Evolutionary conservation across 83 land plant genomes (phyloP), one percentile per base, ranked within the genome.

Genomic region (Diphasiastrum complanatum): DNA sequence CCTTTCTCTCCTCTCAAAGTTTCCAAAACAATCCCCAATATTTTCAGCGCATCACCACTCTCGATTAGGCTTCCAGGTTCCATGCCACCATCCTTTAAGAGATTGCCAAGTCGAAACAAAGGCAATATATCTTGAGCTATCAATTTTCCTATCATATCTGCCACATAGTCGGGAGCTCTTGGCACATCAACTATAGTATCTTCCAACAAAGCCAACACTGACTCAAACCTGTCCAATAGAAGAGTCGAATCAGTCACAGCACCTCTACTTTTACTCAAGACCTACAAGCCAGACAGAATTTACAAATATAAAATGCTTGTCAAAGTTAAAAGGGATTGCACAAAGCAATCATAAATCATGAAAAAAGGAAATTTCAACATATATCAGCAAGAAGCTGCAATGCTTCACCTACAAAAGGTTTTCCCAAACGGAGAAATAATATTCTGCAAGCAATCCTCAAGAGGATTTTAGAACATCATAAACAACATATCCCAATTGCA

Each of bases 151-250:
- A 87, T 68, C 18, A 92, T 60, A 10, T 55, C 74, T 19, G 85
- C 95, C 45, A 92, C 77, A 66, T 66, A 85, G 24, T 92, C 84
- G 27, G 97, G 70, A 25, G 96, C 97, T 70, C 47, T 88, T 16
- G 97, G 97, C 14, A 95, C 90, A 75, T 92, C 97, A 69, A 72
- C 79, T 6, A 77, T 68, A 4, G 82, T 65, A 71, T 92, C 97
- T 45, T 83, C 87, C 75, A 92, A 69, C 12, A 56, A 67, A 6
- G 77, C 47, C 11, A 92, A 76, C 29, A 85, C 83, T 35, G 48
- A 52, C 36, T 81, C 87, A 69, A 92, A 81, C 78, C 97, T 92
- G 76, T 53, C n/a, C n/a, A n/a, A n/a, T n/a, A n/a, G n/a, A n/a
- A n/a, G n/a, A n/a, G n/a, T n/a, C n/a, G n/a, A n/a, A n/a, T n/a